Evolutionary conservation across 2,329 filamentous ascomycete genomes (phyloP).

Genomic region (Pyrenophora tritici-repentis): DNA sequence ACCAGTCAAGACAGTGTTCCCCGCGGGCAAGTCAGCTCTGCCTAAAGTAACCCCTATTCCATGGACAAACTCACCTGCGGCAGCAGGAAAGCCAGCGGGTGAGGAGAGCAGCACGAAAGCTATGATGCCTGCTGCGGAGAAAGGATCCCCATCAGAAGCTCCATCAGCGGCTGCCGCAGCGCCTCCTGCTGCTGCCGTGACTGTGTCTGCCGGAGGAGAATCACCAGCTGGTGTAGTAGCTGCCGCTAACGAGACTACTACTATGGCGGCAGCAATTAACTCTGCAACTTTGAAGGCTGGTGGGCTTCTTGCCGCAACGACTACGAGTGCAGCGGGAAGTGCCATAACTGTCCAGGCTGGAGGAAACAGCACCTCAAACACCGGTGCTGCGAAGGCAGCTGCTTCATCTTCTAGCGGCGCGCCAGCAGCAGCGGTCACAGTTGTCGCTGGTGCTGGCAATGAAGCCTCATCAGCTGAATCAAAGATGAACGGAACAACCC

Average conservation of each 20-base stretch:
- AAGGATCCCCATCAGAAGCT: too few relatives aligned
- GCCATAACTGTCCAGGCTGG: constrained; percentile 27
- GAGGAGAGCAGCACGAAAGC: background rate
- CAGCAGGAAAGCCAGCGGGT: constrained; percentile 1
- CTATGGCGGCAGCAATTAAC: constrained; percentile 19
- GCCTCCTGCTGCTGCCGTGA: constrained; percentile 12
- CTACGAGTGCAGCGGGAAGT: constrained; percentile 20
- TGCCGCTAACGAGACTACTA: constrained; percentile 13
- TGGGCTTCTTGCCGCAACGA: constrained; percentile 25
- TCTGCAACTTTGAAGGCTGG: constrained; percentile 28
- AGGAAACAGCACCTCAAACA: constrained; percentile 7
- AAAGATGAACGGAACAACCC: background rate
- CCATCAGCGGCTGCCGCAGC: background rate
- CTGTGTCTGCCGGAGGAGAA: constrained; percentile 23
- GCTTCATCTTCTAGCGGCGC: background rate
- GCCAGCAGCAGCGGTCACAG: constrained; percentile 20
- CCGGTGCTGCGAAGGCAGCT: background rate
- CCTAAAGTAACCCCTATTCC: constrained; percentile 10
- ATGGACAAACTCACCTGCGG: constrained; percentile 1
- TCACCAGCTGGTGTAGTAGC: constrained; percentile 12
- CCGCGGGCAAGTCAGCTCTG: constrained; percentile 6
- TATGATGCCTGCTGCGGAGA: background rate
- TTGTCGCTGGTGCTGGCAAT: constrained; percentile 22
- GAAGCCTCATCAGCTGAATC: constrained; percentile 4
- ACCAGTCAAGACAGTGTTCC: constrained; percentile 3